A percentile compares a stretch with the other conserved stretches of the same genome.
Conservation (phyloP, 2,329 filamentous ascomycete genomes). For the Cladosporium oxysporum region DNA sequence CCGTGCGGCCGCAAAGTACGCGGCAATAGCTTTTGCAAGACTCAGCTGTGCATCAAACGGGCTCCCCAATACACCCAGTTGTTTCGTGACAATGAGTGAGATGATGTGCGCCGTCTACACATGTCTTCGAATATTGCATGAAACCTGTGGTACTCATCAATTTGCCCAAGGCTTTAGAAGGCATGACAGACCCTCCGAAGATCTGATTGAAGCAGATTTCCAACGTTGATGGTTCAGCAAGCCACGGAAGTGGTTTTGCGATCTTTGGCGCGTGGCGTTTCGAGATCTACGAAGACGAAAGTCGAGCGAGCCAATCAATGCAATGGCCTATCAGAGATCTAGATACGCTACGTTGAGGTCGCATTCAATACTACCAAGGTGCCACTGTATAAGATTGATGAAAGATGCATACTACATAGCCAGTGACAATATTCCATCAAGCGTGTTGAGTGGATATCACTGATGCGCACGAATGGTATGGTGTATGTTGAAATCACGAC, state of each 20-base stretch:
- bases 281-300: not conserved
- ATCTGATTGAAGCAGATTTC: not conserved
- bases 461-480: no score
- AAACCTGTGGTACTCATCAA: not conserved
- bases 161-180: not conserved
- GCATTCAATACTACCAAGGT: no score
- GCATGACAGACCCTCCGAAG: not conserved
- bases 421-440: not conserved
- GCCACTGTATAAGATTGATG: not conserved
- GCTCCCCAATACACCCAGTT: not conserved
- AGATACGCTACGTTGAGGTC: not conserved
- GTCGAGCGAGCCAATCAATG: not conserved
- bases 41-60: not conserved
- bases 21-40: not conserved
- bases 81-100: not conserved
- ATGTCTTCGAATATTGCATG: not conserved
- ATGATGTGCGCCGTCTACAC: not conserved
- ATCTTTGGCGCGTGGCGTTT: constrained; percentile 3
- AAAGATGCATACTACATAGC: no score
- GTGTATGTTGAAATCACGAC: not conserved
- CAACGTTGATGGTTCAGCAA: not conserved
- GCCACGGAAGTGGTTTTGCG: not conserved
- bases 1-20: not conserved
- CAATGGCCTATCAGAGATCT: not conserved
- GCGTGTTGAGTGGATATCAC: no score